Evolutionary conservation across 2,329 filamentous ascomycete genomes (phyloP).

Genomic region (Microsporum audouinii): DNA sequence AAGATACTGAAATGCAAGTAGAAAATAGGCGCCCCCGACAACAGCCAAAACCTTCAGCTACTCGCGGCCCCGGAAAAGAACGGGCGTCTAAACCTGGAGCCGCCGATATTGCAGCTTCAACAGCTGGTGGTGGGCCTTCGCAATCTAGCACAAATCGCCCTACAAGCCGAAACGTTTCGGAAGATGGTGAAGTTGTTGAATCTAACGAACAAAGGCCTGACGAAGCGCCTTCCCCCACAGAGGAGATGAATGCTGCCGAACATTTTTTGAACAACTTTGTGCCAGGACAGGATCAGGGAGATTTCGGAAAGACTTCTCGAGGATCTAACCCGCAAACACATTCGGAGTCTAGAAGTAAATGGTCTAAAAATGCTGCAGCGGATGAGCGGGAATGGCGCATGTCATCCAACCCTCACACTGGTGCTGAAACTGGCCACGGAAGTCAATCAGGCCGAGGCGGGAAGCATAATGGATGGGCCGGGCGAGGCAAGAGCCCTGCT

Average conservation of each 20-base stretch:
- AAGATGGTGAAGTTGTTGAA: conserved; percentile 28
- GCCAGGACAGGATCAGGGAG: conserved; percentile 16
- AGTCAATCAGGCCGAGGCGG: conserved; percentile 4
- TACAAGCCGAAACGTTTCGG: conserved; percentile 20
- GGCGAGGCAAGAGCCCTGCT: conserved; percentile 11
- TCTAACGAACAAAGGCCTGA: conserved; percentile 9
- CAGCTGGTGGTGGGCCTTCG: background rate
- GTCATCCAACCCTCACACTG: conserved; percentile 8
- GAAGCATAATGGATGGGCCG: conserved; percentile 11
- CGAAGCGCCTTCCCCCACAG: conserved; percentile 12
- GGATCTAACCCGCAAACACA: conserved; percentile 8
- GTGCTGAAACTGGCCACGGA: conserved; percentile 11
- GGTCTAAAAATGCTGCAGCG: background rate
- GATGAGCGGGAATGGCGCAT: conserved; percentile 14
- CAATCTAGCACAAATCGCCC: background rate
- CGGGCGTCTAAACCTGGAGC: background rate
- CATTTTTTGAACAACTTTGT: conserved; percentile 29
- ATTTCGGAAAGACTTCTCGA: conserved; percentile 8
- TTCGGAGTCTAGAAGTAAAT: conserved; percentile 7
- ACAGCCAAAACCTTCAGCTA: background rate
- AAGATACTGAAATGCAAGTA: background rate
- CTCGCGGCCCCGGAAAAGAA: background rate
- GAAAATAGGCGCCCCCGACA: background rate
- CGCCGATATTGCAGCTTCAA: background rate
- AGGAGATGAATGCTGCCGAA: conserved; percentile 28